A percentile compares a stretch with the other conserved stretches of the same genome.
phyloP scores from a whole-genome alignment of 2,329 filamentous ascomycete genomes.

The Fusarium miscanthi region DNA sequence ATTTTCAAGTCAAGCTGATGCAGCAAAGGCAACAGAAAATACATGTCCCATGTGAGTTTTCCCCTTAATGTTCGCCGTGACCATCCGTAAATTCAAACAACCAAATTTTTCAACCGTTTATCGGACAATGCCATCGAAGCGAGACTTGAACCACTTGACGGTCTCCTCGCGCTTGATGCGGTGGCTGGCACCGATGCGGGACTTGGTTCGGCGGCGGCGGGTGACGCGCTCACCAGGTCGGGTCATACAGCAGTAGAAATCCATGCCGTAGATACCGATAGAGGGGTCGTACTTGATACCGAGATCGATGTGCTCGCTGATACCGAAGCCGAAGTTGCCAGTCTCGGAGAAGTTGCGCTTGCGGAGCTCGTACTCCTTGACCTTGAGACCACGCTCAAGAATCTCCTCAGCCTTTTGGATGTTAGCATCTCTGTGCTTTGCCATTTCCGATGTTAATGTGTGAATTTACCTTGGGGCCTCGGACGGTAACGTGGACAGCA shows the following conservation, averaged over 20 bases:
- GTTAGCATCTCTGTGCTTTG: slow-evolving; percentile 39
- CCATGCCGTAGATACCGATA: slow-evolving; percentile 99
- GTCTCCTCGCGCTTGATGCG: slow-evolving; percentile 95
- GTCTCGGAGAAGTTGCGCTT: slow-evolving; percentile 99
- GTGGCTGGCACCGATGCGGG: slow-evolving; percentile 87
- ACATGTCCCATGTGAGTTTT: slow-evolving; percentile 53
- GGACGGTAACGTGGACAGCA: slow-evolving; percentile 98
- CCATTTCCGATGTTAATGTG: not conserved
- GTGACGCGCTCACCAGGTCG: slow-evolving; percentile 98
- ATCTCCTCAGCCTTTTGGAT: slow-evolving; percentile 88
- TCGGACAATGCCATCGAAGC: slow-evolving; percentile 99
- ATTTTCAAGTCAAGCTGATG: slow-evolving; percentile 63
- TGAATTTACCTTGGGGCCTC: slow-evolving; percentile 78
- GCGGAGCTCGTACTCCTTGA: slow-evolving; percentile 99
- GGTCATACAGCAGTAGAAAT: slow-evolving; percentile 99
- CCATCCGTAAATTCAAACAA: slow-evolving; percentile 52
- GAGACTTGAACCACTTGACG: slow-evolving; percentile 91
- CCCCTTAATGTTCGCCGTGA: slow-evolving; percentile 55
- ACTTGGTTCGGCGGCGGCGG: slow-evolving; percentile 91
- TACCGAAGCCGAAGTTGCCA: slow-evolving; percentile 99
- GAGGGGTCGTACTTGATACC: slow-evolving; percentile 99
- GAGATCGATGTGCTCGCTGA: slow-evolving; percentile 99
- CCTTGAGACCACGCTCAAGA: slow-evolving; percentile 99
- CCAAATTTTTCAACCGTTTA: slow-evolving; percentile 66
- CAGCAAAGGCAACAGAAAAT: slow-evolving; percentile 59